phyloP scores from a whole-genome alignment of 805 yeast genomes.

The Cyberlindnera nakhonratchasimensis region DNA sequence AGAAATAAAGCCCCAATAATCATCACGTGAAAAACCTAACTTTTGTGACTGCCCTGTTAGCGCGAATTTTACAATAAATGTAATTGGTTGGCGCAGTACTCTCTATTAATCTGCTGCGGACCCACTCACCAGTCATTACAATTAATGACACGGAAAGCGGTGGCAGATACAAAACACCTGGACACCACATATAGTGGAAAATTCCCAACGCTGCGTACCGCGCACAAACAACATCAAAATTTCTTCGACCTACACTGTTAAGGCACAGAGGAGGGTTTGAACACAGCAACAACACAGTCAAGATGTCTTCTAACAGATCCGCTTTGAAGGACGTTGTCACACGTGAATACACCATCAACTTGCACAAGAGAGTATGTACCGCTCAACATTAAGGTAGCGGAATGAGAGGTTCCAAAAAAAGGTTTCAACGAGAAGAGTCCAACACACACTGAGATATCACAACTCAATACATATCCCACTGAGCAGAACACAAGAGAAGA shows the following conservation, averaged over 20 bases:
- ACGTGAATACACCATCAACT: conserved; percentile 99
- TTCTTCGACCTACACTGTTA: conserved; percentile 12
- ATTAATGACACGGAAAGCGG: conserved; percentile 7
- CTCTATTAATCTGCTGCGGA: too few relatives aligned
- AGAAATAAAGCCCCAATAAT: not conserved
- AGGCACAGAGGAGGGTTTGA: not conserved
- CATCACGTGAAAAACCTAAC: conserved; percentile 5
- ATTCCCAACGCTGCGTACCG: conserved; percentile 10
- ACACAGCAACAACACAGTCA: conserved; percentile 16
- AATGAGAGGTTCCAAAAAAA: not conserved
- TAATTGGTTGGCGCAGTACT: too few relatives aligned
- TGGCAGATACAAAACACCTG: conserved; percentile 17
- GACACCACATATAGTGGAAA: conserved; percentile 11
- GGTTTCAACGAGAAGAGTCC: not conserved
- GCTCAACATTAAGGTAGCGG: conserved; percentile 1
- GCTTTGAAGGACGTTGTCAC: conserved; percentile 99
- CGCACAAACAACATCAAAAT: conserved; percentile 18
- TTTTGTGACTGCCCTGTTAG: conserved; percentile 8
- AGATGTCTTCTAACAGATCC: conserved; percentile 53
- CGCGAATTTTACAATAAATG: too few relatives aligned
- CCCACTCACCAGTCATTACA: too few relatives aligned
- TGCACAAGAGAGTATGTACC: conserved; percentile 94
- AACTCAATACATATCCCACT: too few relatives aligned
- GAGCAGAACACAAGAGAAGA: too few relatives aligned
- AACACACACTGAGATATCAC: too few relatives aligned